phyloP scores from a whole-genome alignment of 1,284 basidiomycete species.

The Leucoagaricus sp. region DNA sequence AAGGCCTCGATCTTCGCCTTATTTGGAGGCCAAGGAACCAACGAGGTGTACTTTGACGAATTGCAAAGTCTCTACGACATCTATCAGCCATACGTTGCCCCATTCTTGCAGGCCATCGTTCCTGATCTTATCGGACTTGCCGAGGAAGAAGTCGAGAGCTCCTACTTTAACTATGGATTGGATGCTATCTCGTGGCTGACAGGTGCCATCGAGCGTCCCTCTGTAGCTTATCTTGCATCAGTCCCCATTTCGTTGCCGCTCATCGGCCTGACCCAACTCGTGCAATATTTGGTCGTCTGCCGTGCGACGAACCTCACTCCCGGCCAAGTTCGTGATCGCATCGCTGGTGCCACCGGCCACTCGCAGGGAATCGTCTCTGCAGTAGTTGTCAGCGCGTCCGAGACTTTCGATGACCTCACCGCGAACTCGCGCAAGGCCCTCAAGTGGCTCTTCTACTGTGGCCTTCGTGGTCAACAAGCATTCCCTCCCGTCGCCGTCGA shows the following conservation, averaged over 20 bases:
- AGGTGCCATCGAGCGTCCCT: slow-evolving; percentile 68
- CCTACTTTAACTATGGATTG: slow-evolving; percentile 83
- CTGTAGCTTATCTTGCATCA: slow-evolving; percentile 88
- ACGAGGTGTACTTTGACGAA: slow-evolving; percentile 98
- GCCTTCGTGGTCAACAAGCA: slow-evolving; percentile 89
- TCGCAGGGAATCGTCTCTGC: slow-evolving; percentile 97
- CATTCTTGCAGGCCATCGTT: slow-evolving; percentile 70
- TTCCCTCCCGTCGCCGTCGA: slow-evolving; percentile 95
- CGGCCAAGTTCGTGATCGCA: slow-evolving; percentile 74
- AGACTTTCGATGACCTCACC: slow-evolving; percentile 72
- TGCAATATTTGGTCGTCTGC: slow-evolving; percentile 87
- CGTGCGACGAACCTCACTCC: slow-evolving; percentile 77
- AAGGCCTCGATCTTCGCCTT: slow-evolving; percentile 88
- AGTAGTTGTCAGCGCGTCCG: slow-evolving; percentile 82
- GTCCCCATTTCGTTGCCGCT: slow-evolving; percentile 95
- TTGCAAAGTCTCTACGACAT: slow-evolving; percentile 89
- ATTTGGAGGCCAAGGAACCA: slow-evolving; percentile 98
- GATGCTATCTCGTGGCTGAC: slow-evolving; percentile 87
- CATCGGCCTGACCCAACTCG: slow-evolving; percentile 94
- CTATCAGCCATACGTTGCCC: slow-evolving; percentile 83
- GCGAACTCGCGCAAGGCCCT: slow-evolving; percentile 83
- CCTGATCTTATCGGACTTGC: slow-evolving; percentile 73
- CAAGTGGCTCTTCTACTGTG: slow-evolving; percentile 92
- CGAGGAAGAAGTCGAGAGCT: slow-evolving; percentile 57
- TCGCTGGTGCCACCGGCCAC: slow-evolving; percentile 92